Base-by-base conservation (phyloP, 2,329 filamentous ascomycete species). In the Exophiala bonariae region DNA sequence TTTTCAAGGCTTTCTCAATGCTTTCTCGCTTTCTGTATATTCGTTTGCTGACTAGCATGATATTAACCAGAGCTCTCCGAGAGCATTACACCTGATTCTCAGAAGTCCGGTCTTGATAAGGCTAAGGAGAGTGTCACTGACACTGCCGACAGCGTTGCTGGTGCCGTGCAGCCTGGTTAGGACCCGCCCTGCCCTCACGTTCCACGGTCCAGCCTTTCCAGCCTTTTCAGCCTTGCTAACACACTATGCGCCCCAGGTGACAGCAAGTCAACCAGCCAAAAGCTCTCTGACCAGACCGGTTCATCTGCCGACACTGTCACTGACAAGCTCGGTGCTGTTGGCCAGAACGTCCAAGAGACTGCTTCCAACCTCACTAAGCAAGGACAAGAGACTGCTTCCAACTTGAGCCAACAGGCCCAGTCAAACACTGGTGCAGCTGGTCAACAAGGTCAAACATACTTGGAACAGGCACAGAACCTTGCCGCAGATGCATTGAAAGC, bases 91-190 rank as follows among this genome's bases (percentile, higher is more conserved):
- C 81, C 81, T 49, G 74, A 83, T 65, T 73, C 73, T 62, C 66
- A 74, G 68, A 84, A 85, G 73, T 82, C 80, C 53, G 81, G 79
- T 59, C 68, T 74, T 60, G 69, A 82, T 55, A 80, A 82, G 73
- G 56, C 76, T 54, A 77, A 76, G 65, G 80, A 84, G 66, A 63
- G 66, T 45, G 40, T 78, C 62, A 82, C 79, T 53, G 78, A 79
- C 58, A 72, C 72, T 47, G 66, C 63, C 46, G 81, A 83, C 70
- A 80, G 79, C 60, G 41, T 76, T 54, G 65, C 71, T 59, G 77
- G 53, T 20, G 31, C 44, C 8, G 38, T 51, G 17, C 55, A 58
- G 31, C 55, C 55, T 40, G 77, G 70, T 74, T 65, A 37, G 66
- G n/a, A n/a, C n/a, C n/a, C 49, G n/a, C n/a, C n/a, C n/a, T n/a